phyloP scores from a whole-genome alignment of 2,329 filamentous ascomycete species.

The Setomelanomma holmii region DNA sequence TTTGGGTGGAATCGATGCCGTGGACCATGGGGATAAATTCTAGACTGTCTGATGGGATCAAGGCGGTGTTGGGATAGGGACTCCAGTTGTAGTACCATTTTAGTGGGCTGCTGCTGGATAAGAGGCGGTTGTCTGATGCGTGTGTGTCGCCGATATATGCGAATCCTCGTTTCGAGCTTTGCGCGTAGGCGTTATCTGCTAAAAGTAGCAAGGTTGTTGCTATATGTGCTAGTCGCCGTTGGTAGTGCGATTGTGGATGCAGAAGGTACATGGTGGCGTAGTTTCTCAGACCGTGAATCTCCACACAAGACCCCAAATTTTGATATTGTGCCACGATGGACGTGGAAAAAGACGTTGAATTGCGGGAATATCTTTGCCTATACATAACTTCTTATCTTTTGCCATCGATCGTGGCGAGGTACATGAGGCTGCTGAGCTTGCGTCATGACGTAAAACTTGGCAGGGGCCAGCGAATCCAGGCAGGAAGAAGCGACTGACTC shows the following conservation, averaged over 20 bases:
- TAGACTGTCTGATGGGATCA: slow-evolving; percentile 58
- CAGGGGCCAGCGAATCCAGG: slow-evolving; percentile 20
- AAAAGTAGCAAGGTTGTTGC: slow-evolving; percentile 9
- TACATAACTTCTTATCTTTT: slow-evolving; percentile 16
- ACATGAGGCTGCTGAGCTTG: slow-evolving; percentile 38
- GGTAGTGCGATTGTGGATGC: slow-evolving; percentile 5
- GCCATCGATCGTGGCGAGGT: slow-evolving; percentile 24
- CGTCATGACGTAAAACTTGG: slow-evolving; percentile 44
- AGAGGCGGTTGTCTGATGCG: slow-evolving; percentile 65
- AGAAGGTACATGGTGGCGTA: not conserved
- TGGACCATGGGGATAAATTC: slow-evolving; percentile 85
- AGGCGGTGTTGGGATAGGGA: slow-evolving; percentile 61
- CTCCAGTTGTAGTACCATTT: slow-evolving; percentile 89
- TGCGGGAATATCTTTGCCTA: slow-evolving; percentile 10
- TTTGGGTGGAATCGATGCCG: slow-evolving; percentile 58
- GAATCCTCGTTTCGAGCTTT: slow-evolving; percentile 73
- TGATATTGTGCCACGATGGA: not conserved
- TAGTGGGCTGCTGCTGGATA: slow-evolving; percentile 65
- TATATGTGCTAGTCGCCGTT: slow-evolving; percentile 1
- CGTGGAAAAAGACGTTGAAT: not conserved
- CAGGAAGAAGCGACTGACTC: slow-evolving; percentile 13
- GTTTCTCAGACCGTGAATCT: too few species aligned
- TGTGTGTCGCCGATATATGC: slow-evolving; percentile 68
- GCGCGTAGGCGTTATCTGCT: slow-evolving; percentile 13
- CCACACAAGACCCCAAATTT: too few species aligned